Conservation (phyloP, 306 rosid genomes). For the Lathyrus aphaca region DNA sequence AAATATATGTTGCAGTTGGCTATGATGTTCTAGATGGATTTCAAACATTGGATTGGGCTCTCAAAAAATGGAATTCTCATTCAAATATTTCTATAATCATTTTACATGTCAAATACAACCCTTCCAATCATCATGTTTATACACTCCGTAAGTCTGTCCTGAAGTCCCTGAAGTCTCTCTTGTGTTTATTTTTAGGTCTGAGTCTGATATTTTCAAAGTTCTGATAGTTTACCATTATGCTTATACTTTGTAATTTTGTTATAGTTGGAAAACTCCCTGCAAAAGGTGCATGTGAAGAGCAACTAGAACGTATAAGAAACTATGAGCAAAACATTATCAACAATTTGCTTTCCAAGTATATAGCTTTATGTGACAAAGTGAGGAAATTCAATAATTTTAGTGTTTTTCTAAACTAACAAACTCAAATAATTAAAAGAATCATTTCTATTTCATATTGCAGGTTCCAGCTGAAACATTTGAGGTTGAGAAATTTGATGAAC, state of each 20-base stretch:
- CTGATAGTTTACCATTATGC: too few species aligned
- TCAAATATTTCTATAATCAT: slow-evolving; percentile 67
- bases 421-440: too few species aligned
- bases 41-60: slow-evolving; percentile 72
- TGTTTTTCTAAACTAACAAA: too few species aligned
- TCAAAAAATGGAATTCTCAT: slow-evolving; percentile 68
- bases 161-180: too few species aligned
- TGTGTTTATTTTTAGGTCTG: too few species aligned
- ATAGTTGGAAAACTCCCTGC: slow-evolving; percentile 92
- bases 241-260: slow-evolving; percentile 32
- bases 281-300: slow-evolving; percentile 59
- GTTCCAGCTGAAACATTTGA: slow-evolving; percentile 63
- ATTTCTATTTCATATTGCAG: slow-evolving; percentile 36
- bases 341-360: slow-evolving; percentile 53
- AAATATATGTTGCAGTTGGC: slow-evolving; percentile 72
- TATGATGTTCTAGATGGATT: slow-evolving; percentile 69
- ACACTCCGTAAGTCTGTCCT: slow-evolving; percentile 62
- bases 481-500: slow-evolving; percentile 66
- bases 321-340: slow-evolving; percentile 59
- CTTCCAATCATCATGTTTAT: slow-evolving; percentile 55
- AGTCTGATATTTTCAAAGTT: too few species aligned
- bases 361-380: slow-evolving; percentile 71
- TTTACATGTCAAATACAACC: slow-evolving; percentile 52
- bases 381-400: slow-evolving; percentile 8
- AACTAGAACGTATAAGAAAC: slow-evolving; percentile 51